phyloP scores from a whole-genome alignment of 129 eudicot genomes.

The Gnaphalium uliginosum region DNA sequence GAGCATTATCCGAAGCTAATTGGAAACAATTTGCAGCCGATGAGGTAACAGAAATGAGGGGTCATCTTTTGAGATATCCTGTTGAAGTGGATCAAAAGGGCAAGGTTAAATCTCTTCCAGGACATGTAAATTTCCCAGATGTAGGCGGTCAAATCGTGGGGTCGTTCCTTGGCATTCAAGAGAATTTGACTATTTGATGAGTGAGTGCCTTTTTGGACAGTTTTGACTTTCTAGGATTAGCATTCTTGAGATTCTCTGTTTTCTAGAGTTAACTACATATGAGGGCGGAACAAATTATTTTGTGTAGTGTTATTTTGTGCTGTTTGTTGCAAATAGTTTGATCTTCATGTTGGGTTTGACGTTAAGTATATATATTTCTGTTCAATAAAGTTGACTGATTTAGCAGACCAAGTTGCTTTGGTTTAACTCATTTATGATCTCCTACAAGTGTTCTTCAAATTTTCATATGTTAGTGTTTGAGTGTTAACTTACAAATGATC shows the following conservation, averaged over 20 bases:
- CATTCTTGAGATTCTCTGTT: constrained; percentile 2
- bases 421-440: too few relatives aligned
- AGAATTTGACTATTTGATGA: constrained; percentile 70
- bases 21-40: constrained; percentile 73
- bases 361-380: not conserved
- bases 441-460: too few relatives aligned
- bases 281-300: not conserved
- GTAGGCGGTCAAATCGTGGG: constrained; percentile 88
- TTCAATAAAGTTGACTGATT: not conserved
- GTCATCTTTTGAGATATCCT: constrained; percentile 81
- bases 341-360: constrained; percentile 7
- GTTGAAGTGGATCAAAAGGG: constrained; percentile 75
- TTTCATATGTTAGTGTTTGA: too few relatives aligned
- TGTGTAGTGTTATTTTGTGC: constrained; percentile 17
- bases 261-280: not conserved
- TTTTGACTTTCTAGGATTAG: constrained; percentile 26
- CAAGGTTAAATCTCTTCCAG: constrained; percentile 69
- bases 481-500: too few relatives aligned
- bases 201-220: constrained; percentile 1
- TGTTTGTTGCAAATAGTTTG: constrained; percentile 25
- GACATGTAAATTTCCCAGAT: constrained; percentile 71
- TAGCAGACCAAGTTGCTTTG: too few relatives aligned
- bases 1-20: constrained; percentile 62
- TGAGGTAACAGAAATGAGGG: constrained; percentile 68
- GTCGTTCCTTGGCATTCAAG: constrained; percentile 71